Percentiles rank a stretch among this genome's conserved stretches.
These are phyloP conservation scores for Lipomyces orientalis DNA, from an alignment of 805 yeast species.

Conservation along the genomic window DNA sequence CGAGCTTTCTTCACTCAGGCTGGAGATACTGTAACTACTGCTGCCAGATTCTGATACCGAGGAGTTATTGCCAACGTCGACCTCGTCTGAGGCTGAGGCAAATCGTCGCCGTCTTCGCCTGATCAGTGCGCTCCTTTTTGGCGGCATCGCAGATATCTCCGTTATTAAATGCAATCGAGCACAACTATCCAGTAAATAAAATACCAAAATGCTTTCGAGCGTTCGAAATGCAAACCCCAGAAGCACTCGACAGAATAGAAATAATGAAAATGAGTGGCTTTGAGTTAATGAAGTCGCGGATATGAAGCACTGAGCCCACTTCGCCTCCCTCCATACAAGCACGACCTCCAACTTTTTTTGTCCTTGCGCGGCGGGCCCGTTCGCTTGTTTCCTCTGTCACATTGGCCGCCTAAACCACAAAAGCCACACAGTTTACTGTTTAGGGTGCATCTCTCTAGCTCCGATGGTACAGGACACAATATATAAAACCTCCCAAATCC, in stretches of 20 bases:
- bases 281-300: background rate
- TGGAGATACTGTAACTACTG: background rate
- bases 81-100: background rate
- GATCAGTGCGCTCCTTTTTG: background rate
- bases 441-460: background rate
- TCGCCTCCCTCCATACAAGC: background rate
- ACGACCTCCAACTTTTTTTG: background rate
- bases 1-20: background rate
- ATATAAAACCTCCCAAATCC: background rate
- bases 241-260: background rate
- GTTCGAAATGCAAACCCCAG: background rate
- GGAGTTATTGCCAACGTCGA: slow-evolving; percentile 2
- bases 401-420: background rate
- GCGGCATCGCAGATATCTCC: background rate
- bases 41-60: background rate
- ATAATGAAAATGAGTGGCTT: background rate
- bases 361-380: background rate
- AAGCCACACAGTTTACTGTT: background rate
- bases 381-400: background rate
- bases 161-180: background rate
- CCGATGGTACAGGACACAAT: background rate
- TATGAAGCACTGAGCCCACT: background rate
- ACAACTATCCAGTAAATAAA: background rate
- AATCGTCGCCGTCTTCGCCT: background rate
- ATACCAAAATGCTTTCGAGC: background rate